A percentile compares a stretch with the other conserved stretches of the same genome.
Conservation (phyloP, 176 grass and related monocot species). For the Cenchrus fungigraminus region DNA sequence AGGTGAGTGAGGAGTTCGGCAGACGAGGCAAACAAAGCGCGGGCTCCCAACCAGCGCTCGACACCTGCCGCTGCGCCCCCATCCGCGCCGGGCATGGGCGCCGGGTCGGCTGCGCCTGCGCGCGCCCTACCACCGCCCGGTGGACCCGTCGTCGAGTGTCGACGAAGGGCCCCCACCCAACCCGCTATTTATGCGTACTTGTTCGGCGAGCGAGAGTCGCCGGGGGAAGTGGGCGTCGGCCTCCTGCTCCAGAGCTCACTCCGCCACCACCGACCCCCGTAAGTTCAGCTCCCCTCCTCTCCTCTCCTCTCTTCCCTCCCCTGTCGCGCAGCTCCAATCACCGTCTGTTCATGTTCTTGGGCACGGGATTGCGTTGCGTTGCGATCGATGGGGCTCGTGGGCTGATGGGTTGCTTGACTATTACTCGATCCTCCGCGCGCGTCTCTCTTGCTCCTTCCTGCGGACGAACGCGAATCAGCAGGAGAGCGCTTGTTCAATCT, state of each 20-base stretch:
- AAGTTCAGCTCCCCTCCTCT: not conserved
- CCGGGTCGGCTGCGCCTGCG: not conserved
- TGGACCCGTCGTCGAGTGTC: not conserved
- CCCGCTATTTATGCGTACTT: conserved; percentile 35
- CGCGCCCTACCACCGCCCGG: not conserved
- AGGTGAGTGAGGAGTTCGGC: not conserved
- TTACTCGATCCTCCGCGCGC: not conserved
- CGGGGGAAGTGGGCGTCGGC: conserved; percentile 15
- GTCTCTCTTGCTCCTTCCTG: not conserved
- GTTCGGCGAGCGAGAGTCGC: not conserved
- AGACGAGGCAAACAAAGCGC: not conserved
- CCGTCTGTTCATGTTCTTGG: not conserved
- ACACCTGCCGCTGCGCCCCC: conserved; percentile 25
- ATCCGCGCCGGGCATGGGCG: conserved; percentile 40
- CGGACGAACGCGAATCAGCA: too few relatives aligned
- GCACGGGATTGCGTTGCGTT: not conserved
- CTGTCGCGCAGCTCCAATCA: not conserved
- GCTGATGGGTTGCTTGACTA: too few relatives aligned
- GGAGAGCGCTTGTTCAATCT: too few relatives aligned
- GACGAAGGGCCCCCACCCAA: not conserved
- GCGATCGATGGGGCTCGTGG: not conserved
- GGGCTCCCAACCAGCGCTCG: conserved; percentile 14
- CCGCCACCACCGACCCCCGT: not conserved
- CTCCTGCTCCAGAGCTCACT: conserved; percentile 9
- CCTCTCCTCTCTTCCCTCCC: not conserved